Conservation (phyloP, 75 land plant genomes). For the Selaginella moellendorffii region DNA sequence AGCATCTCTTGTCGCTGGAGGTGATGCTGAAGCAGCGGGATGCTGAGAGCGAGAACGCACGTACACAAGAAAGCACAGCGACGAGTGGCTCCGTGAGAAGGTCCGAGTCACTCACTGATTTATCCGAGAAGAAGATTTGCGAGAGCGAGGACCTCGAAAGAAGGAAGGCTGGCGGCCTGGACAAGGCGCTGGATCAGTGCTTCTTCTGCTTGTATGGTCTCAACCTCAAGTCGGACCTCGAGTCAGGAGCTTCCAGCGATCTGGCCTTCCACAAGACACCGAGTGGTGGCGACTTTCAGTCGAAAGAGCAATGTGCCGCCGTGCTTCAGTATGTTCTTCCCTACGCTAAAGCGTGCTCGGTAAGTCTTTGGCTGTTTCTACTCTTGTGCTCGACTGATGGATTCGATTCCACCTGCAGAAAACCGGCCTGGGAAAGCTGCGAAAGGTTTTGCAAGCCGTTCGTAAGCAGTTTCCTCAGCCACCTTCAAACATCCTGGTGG, state of each 20-base stretch:
- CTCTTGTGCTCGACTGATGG: background rate
- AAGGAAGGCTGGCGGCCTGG: slow-evolving; percentile 56
- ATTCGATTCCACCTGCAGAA: slow-evolving; percentile 32
- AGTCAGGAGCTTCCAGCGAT: slow-evolving; percentile 64
- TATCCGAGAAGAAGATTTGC: background rate
- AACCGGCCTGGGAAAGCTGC: slow-evolving; percentile 70
- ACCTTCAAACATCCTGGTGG: slow-evolving; percentile 47
- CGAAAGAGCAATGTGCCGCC: slow-evolving; percentile 94
- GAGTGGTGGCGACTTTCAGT: slow-evolving; percentile 83
- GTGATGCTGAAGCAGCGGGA: slow-evolving; percentile 17
- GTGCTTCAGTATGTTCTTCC: slow-evolving; percentile 87
- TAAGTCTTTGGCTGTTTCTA: slow-evolving; percentile 16
- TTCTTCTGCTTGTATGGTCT: slow-evolving; percentile 97
- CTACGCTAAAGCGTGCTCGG: slow-evolving; percentile 83
- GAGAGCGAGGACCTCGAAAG: slow-evolving; percentile 37
- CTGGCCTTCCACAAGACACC: slow-evolving; percentile 87
- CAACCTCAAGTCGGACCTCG: slow-evolving; percentile 55
- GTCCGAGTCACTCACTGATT: background rate
- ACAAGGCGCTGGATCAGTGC: slow-evolving; percentile 84
- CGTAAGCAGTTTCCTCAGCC: slow-evolving; percentile 88
- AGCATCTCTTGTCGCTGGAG: slow-evolving; percentile 72
- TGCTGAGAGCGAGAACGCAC: background rate
- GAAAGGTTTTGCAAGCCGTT: slow-evolving; percentile 83
- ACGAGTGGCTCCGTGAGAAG: background rate
- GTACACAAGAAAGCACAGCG: background rate